Percentiles rank a stretch among this genome's conserved stretches.
phyloP scores from a whole-genome alignment of 2,329 filamentous ascomycete genomes.

The Didymella segeticola region DNA sequence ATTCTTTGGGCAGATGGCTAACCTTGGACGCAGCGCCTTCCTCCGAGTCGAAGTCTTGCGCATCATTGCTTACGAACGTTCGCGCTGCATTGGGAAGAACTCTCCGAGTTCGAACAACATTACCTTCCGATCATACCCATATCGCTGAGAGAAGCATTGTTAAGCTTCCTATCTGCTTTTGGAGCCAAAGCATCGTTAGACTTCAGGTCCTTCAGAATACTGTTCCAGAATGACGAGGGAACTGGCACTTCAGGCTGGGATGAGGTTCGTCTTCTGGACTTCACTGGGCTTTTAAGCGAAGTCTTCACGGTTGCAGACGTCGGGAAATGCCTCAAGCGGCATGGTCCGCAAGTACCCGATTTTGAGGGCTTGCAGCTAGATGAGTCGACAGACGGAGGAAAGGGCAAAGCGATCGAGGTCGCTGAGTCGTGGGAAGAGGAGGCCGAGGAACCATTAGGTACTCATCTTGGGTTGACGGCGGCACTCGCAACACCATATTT shows the following conservation, averaged over 20 bases:
- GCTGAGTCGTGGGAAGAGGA: constrained; percentile 59
- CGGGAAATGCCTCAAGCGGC: constrained; percentile 50
- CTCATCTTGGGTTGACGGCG: constrained; percentile 17
- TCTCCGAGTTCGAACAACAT: constrained; percentile 63
- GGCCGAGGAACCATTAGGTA: constrained; percentile 18
- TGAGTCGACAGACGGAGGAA: constrained; percentile 8
- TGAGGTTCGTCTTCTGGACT: constrained; percentile 59
- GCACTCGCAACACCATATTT: constrained; percentile 50
- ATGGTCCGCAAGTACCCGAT: constrained; percentile 17
- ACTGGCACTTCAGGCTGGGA: constrained; percentile 49
- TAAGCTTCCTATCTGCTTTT: constrained; percentile 64
- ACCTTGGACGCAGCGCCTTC: constrained; percentile 40
- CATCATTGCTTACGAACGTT: constrained; percentile 61
- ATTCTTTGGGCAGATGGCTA: constrained; percentile 15
- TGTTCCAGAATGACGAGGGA: constrained; percentile 54
- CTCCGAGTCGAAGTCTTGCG: constrained; percentile 51
- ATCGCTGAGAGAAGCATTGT: constrained; percentile 58
- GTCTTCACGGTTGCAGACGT: constrained; percentile 59
- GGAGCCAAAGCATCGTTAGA: constrained; percentile 51
- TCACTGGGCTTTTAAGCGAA: constrained; percentile 58
- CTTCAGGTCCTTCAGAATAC: constrained; percentile 55
- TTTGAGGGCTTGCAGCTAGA: constrained; percentile 24
- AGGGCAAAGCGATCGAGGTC: constrained; percentile 31
- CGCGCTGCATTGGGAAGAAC: constrained; percentile 62
- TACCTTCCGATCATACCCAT: constrained; percentile 61